phyloP scores from a whole-genome alignment of 345 rosid species.

The Gossypium australe region DNA sequence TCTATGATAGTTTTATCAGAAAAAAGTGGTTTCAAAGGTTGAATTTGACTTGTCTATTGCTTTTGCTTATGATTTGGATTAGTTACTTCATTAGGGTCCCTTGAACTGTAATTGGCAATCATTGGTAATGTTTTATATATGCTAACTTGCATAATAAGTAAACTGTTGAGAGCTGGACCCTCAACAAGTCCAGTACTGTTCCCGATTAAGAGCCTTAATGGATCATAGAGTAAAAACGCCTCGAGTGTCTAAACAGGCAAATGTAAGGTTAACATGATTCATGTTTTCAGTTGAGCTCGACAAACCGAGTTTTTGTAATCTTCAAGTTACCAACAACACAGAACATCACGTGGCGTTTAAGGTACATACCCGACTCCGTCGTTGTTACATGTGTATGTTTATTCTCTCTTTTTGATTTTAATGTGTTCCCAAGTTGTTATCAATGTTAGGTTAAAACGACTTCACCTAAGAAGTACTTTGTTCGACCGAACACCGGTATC shows the following conservation, averaged over 20 bases:
- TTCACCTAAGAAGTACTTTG: slow-evolving; percentile 95
- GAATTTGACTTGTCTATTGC: background rate
- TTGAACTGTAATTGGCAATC: background rate
- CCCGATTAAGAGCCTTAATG: too few relatives aligned
- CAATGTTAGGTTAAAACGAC: slow-evolving; percentile 82
- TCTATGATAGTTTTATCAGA: too few relatives aligned
- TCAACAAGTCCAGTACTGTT: too few relatives aligned
- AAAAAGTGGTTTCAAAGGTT: too few relatives aligned
- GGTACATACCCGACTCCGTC: slow-evolving; percentile 29
- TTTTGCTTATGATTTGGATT: background rate
- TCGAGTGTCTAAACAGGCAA: background rate
- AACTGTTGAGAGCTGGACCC: too few relatives aligned
- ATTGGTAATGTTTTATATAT: background rate
- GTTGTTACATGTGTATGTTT: background rate
- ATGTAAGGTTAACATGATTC: background rate
- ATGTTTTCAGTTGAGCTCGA: slow-evolving; percentile 59
- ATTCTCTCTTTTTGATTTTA: slow-evolving; percentile 1
- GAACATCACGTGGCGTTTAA: slow-evolving; percentile 74
- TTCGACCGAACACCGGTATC: slow-evolving; percentile 86
- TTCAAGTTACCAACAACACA: slow-evolving; percentile 68
- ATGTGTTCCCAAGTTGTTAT: background rate
- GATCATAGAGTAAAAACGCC: too few relatives aligned
- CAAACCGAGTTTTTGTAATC: slow-evolving; percentile 65
- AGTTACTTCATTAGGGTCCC: background rate
- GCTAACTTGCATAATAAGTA: background rate